Evolutionary conservation across 495 filamentous ascomycete genomes (phyloP).

Genomic region (Hyphodiscus hymeniophilus): DNA sequence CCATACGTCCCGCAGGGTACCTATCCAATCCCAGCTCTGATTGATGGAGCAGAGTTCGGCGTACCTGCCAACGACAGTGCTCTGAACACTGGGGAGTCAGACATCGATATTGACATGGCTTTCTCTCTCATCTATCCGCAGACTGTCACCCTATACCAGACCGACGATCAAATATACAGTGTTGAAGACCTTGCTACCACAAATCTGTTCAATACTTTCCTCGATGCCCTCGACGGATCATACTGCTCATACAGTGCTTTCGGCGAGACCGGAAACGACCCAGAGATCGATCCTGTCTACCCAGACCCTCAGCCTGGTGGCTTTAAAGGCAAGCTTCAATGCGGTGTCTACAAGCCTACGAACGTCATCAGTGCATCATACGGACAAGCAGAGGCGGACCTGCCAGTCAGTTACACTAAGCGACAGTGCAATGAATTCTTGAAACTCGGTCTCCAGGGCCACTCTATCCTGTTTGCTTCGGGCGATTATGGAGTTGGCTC

Average conservation of each 20-base stretch:
- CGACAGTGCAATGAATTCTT: constrained; percentile 49
- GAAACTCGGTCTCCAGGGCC: constrained; percentile 35
- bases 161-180: constrained; percentile 12
- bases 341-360: constrained; percentile 50
- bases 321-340: constrained; percentile 25
- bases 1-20: constrained; percentile 17
- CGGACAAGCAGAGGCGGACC: constrained; percentile 41
- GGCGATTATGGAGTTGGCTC: constrained; percentile 32
- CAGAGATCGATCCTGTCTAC: constrained; percentile 4
- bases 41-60: constrained; percentile 18
- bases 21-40: constrained; percentile 14
- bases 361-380: constrained; percentile 56
- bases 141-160: constrained; percentile 16
- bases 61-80: constrained; percentile 14
- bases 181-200: not conserved
- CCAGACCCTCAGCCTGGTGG: constrained; percentile 1
- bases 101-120: constrained; percentile 18
- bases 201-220: constrained; percentile 5
- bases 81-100: constrained; percentile 14
- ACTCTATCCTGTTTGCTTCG: constrained; percentile 27
- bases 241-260: constrained; percentile 4
- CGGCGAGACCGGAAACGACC: constrained; percentile 1
- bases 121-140: constrained; percentile 17
- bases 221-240: constrained; percentile 14
- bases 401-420: constrained; percentile 43